phyloP scores from a whole-genome alignment of 306 rosid species.

The Betula pendula region DNA sequence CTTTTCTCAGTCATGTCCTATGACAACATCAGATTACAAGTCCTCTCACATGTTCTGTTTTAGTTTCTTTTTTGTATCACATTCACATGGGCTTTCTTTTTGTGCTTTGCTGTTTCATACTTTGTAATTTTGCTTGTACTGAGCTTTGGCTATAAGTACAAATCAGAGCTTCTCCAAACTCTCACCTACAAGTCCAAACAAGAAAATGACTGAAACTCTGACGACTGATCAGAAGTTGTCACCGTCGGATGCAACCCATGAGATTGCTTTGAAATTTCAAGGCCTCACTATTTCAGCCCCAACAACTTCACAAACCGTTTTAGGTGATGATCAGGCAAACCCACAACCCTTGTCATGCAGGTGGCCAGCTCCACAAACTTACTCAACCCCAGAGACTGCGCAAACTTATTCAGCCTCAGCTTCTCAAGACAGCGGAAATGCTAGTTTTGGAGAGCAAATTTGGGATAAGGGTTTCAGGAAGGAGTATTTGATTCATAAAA shows the following conservation, averaged over 20 bases:
- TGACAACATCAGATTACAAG: too few relatives aligned
- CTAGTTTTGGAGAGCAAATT: conserved; percentile 29
- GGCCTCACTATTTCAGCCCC: conserved; percentile 37
- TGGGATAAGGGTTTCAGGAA: conserved; percentile 79
- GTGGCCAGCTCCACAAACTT: conserved; percentile 18
- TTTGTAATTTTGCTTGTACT: too few relatives aligned
- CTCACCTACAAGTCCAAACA: too few relatives aligned
- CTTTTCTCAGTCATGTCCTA: too few relatives aligned
- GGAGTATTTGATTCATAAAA: conserved; percentile 69
- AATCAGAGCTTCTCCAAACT: too few relatives aligned
- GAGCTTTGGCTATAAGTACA: too few relatives aligned
- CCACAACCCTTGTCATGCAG: conserved; percentile 14
- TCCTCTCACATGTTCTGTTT: too few relatives aligned
- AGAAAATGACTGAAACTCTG: conserved; percentile 23
- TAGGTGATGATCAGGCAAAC: conserved; percentile 15
- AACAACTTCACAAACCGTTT: not conserved
- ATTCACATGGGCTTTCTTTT: too few relatives aligned
- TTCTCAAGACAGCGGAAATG: conserved; percentile 21
- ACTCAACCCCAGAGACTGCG: conserved; percentile 23
- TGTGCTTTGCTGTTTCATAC: too few relatives aligned
- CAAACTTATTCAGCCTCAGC: conserved; percentile 26
- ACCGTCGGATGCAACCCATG: conserved; percentile 44
- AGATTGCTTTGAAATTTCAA: conserved; percentile 53
- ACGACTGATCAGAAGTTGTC: conserved; percentile 35
- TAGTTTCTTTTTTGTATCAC: too few relatives aligned